A percentile compares a stretch with the other conserved stretches of the same genome.
Evolutionary conservation across 2,329 filamentous ascomycete genomes (phyloP).

Genomic region (Leptographium galeiforme): DNA sequence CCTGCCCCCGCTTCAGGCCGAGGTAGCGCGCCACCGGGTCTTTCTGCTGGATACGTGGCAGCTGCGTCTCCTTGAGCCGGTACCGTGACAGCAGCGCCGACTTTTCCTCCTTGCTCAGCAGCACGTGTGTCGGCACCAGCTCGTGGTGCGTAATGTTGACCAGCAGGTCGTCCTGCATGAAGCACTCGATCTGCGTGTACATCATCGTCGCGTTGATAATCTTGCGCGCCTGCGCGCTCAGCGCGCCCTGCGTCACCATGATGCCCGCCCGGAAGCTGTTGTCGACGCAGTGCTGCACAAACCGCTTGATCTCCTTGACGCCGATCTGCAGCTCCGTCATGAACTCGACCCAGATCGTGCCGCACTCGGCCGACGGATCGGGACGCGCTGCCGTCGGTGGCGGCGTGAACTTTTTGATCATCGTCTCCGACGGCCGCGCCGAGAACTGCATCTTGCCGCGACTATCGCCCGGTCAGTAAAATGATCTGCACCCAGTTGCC

Average conservation of each 20-base stretch:
- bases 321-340: constrained; percentile 64
- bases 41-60: constrained; percentile 79
- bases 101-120: constrained; percentile 87
- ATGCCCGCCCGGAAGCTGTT: constrained; percentile 83
- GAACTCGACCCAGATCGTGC: constrained; percentile 90
- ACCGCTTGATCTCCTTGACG: constrained; percentile 82
- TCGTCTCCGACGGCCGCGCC: constrained; percentile 67
- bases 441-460: constrained; percentile 78
- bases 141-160: constrained; percentile 99
- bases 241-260: constrained; percentile 69
- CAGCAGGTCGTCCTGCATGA: constrained; percentile 86
- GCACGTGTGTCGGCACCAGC: constrained; percentile 83
- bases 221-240: constrained; percentile 79
- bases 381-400: constrained; percentile 56
- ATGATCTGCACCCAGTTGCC: not conserved
- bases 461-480: constrained; percentile 29
- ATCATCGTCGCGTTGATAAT: constrained; percentile 66
- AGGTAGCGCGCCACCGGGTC: constrained; percentile 90
- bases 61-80: constrained; percentile 90
- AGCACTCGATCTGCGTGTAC: constrained; percentile 77
- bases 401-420: constrained; percentile 74
- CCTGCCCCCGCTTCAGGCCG: constrained; percentile 78
- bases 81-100: constrained; percentile 73
- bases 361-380: constrained; percentile 60
- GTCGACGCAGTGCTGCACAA: constrained; percentile 67